Conservation (phyloP, 2,329 filamentous ascomycete genomes). For the Juglanconis juglandina region DNA sequence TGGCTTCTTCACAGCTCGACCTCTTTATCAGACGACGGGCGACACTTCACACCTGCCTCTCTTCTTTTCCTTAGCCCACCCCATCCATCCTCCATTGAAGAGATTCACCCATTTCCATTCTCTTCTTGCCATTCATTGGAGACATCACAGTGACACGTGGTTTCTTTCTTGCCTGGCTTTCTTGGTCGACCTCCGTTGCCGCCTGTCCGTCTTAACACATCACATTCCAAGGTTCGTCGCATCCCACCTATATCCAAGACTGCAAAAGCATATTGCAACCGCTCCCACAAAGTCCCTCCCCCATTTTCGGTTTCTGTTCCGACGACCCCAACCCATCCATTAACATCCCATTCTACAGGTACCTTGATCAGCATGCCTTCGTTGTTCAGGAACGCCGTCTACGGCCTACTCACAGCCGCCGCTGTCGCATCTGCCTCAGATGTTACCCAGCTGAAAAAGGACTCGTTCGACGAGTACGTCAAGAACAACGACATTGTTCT, state of each 20-base stretch:
- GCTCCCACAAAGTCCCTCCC: background rate
- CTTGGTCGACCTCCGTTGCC: background rate
- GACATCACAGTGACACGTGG: slow-evolving; percentile 3
- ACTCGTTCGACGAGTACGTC: slow-evolving; percentile 84
- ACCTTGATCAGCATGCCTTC: slow-evolving; percentile 38
- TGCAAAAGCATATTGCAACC: background rate
- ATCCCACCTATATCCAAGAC: background rate
- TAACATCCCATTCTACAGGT: background rate
- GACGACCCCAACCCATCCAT: background rate
- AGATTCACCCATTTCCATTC: background rate
- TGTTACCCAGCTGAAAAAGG: slow-evolving; percentile 78
- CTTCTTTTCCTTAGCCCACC: background rate
- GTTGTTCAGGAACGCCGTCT: slow-evolving; percentile 45
- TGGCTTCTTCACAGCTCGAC: background rate
- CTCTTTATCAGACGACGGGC: background rate
- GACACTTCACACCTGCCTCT: background rate
- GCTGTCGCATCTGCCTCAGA: slow-evolving; percentile 69
- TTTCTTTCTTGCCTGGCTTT: slow-evolving; percentile 1
- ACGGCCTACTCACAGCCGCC: slow-evolving; percentile 53
- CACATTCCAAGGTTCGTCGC: slow-evolving; percentile 12
- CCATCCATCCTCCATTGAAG: slow-evolving; percentile 8
- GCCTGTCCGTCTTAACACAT: background rate
- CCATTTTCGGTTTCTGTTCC: background rate
- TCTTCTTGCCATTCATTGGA: slow-evolving; percentile 12
- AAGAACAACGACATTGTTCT: slow-evolving; percentile 83